Percentiles rank a stretch among this genome's conserved stretches.
These are phyloP conservation scores for Fusarium falciforme DNA, from an alignment of 2,329 filamentous ascomycete species.

Conservation along the genomic window DNA sequence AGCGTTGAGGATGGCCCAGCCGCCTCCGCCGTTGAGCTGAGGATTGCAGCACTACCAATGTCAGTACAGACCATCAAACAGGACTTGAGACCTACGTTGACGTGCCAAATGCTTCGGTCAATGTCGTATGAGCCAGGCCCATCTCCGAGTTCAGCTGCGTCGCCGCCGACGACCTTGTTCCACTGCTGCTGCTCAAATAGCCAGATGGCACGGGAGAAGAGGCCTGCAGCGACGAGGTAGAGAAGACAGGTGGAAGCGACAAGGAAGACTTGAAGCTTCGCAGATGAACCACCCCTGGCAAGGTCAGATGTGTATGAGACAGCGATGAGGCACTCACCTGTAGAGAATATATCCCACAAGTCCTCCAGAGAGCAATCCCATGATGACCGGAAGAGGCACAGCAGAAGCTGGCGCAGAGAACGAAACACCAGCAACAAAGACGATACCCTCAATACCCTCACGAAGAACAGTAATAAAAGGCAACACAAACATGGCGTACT, in stretches of 20 bases:
- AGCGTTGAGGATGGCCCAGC: conserved; percentile 90
- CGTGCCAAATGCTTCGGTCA: conserved; percentile 81
- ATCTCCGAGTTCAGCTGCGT: conserved; percentile 60
- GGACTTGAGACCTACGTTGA: conserved; percentile 69
- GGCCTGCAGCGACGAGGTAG: conserved; percentile 84
- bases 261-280: conserved; percentile 76
- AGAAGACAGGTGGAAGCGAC: conserved; percentile 84
- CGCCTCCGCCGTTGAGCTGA: conserved; percentile 75
- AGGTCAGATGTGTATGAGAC: background rate
- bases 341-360: conserved; percentile 81
- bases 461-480: conserved; percentile 88
- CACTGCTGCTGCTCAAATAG: conserved; percentile 77
- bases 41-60: conserved; percentile 79
- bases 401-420: conserved; percentile 79
- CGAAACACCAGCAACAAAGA: conserved; percentile 89
- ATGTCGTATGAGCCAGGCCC: conserved; percentile 86
- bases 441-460: conserved; percentile 86
- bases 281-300: conserved; percentile 55
- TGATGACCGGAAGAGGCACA: conserved; percentile 81
- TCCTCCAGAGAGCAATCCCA: conserved; percentile 74
- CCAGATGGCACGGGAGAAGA: conserved; percentile 84
- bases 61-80: background rate
- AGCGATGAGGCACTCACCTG: conserved; percentile 61
- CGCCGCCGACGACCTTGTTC: conserved; percentile 72
- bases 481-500: conserved; percentile 87